Conservation (phyloP, 2,329 filamentous ascomycete species). For the Pseudogymnoascus sp. region DNA sequence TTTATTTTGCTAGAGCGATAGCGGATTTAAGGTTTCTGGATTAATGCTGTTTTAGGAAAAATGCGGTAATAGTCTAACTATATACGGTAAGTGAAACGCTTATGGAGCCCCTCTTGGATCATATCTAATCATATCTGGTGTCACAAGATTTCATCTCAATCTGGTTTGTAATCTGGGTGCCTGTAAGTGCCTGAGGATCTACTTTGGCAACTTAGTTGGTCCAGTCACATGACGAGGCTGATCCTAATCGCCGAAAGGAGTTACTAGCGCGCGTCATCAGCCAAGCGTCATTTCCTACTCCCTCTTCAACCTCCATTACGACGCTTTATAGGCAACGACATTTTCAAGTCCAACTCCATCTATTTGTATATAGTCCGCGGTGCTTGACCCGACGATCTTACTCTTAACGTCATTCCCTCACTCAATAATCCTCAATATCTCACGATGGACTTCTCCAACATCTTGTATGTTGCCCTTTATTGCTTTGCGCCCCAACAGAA, state of each 20-base stretch:
- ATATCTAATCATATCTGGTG: constrained; percentile 9
- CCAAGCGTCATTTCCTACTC: constrained; percentile 3
- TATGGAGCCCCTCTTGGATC: constrained; percentile 4
- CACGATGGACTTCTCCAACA: constrained; percentile 84
- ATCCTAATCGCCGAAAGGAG: background rate
- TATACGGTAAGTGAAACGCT: background rate
- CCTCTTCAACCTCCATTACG: background rate
- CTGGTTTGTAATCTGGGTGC: background rate
- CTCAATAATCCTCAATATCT: background rate
- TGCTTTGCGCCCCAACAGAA: constrained; percentile 13
- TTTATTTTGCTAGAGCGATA: constrained; percentile 3
- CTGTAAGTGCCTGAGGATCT: background rate
- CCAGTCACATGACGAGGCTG: constrained; percentile 2
- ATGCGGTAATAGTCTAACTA: background rate
- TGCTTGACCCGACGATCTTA: background rate
- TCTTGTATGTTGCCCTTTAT: constrained; percentile 57
- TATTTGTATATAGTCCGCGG: background rate
- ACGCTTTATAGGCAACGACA: constrained; percentile 5
- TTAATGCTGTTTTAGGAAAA: background rate
- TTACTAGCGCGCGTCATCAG: constrained; percentile 6
- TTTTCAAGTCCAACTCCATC: background rate
- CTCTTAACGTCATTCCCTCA: background rate
- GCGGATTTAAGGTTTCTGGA: constrained; percentile 2
- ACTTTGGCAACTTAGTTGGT: background rate
- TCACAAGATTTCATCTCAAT: constrained; percentile 7